Percentiles rank a stretch among this genome's conserved stretches.
These are phyloP conservation scores for Hymenoscyphus albidus DNA, from an alignment of 2,329 filamentous ascomycete species.

Conservation along the genomic window DNA sequence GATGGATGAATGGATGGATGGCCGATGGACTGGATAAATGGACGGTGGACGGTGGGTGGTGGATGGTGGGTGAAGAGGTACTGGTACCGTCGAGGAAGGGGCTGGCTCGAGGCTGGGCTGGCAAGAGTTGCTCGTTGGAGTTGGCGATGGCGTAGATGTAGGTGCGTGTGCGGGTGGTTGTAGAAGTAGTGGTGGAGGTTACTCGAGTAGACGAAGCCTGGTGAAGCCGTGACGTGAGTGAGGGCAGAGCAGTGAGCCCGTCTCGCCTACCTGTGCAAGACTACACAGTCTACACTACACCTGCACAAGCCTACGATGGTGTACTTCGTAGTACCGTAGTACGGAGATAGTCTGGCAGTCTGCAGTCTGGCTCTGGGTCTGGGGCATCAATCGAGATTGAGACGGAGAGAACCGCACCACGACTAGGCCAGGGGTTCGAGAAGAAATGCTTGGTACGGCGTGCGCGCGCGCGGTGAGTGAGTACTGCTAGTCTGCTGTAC, in stretches of 20 bases:
- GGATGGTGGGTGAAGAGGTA: background rate
- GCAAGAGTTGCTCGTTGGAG: background rate
- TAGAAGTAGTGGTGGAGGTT: background rate
- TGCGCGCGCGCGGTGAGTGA: background rate
- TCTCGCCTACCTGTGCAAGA: no score
- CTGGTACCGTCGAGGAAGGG: background rate
- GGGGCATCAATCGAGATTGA: conserved; percentile 1
- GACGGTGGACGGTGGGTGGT: background rate
- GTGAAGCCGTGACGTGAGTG: no score
- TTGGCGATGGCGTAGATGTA: background rate
- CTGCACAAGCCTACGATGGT: no score
- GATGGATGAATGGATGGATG: background rate
- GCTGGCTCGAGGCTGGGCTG: background rate
- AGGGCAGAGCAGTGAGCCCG: no score
- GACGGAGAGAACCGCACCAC: background rate
- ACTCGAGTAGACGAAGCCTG: background rate
- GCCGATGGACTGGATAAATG: background rate
- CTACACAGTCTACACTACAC: no score
- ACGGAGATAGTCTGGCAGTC: background rate
- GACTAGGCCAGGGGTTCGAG: background rate
- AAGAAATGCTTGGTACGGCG: background rate
- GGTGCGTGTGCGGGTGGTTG: background rate
- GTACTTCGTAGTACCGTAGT: no score
- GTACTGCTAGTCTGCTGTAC: no score
- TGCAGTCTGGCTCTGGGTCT: background rate